These are phyloP conservation scores for Vigna radiata DNA, from an alignment of 306 rosid species.

Conservation along the genomic window DNA sequence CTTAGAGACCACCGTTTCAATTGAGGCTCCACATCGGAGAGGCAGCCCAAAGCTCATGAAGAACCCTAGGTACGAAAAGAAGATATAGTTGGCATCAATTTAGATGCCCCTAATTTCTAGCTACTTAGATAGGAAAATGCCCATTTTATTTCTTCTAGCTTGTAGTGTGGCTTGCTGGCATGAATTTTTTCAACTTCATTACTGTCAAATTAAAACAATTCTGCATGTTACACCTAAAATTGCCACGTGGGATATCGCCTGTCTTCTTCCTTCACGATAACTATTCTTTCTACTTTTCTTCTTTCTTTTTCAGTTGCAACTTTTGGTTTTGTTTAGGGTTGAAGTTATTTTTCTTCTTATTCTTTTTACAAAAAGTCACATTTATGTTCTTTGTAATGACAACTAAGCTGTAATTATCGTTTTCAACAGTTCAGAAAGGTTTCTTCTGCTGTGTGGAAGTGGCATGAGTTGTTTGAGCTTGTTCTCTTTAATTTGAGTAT, in stretches of 20 bases:
- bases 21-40: not conserved
- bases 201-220: not conserved
- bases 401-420: not conserved
- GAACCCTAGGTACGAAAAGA: slow-evolving; percentile 14
- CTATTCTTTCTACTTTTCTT: not conserved
- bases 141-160: slow-evolving; percentile 40
- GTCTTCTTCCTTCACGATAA: not conserved
- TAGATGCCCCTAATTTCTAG: slow-evolving; percentile 45
- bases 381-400: slow-evolving; percentile 30
- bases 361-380: slow-evolving; percentile 35
- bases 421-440: slow-evolving; percentile 5
- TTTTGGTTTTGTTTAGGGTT: slow-evolving; percentile 15
- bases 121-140: slow-evolving; percentile 14
- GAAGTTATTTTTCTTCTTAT: slow-evolving; percentile 39
- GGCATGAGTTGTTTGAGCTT: no score
- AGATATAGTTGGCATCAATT: slow-evolving; percentile 4
- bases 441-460: no score
- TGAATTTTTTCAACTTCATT: slow-evolving; percentile 8
- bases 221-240: slow-evolving; percentile 13
- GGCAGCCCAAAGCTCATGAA: not conserved
- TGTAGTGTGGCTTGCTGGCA: slow-evolving; percentile 13
- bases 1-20: not conserved
- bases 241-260: not conserved
- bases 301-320: not conserved
- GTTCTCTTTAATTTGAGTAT: slow-evolving; percentile 16